Conservation (phyloP, 441 rosid genomes). For the Raphanus hybrid region DNA sequence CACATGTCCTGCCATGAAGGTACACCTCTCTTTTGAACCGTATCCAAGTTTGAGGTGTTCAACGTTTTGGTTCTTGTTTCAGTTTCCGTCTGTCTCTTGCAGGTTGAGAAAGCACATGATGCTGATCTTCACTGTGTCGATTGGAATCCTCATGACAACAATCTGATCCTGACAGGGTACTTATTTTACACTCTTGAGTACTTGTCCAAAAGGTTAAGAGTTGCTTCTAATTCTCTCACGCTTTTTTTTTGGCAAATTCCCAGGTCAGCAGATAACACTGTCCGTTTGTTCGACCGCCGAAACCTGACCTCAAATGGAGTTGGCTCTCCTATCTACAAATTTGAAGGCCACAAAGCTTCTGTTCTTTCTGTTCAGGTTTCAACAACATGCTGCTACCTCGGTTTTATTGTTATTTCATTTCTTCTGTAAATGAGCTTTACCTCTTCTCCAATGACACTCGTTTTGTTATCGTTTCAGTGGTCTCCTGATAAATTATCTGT, state of each 20-base stretch:
- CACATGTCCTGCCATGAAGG: conserved; percentile 78
- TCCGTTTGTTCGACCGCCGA: conserved; percentile 88
- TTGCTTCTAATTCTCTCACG: background rate
- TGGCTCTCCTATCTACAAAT: conserved; percentile 81
- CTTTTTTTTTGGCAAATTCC: background rate
- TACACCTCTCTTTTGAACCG: conserved; percentile 27
- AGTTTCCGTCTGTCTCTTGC: conserved; percentile 24
- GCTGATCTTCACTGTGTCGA: conserved; percentile 97
- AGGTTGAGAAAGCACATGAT: conserved; percentile 95
- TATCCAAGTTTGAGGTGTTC: conserved; percentile 8
- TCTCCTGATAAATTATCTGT: conserved; percentile 92
- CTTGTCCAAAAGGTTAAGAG: background rate
- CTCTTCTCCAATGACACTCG: background rate
- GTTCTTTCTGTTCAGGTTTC: conserved; percentile 96
- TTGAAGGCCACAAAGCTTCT: conserved; percentile 95
- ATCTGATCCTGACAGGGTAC: conserved; percentile 93
- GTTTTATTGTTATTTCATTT: background rate
- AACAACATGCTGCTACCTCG: background rate
- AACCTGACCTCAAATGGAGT: conserved; percentile 76
- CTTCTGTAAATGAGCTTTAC: background rate
- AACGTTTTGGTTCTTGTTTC: conserved; percentile 14
- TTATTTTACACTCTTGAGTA: background rate
- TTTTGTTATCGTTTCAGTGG: conserved; percentile 64
- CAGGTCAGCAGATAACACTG: conserved; percentile 95
- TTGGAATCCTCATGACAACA: conserved; percentile 87